phyloP scores from a whole-genome alignment of 495 filamentous ascomycete species.

The Daldinia concentrica region DNA sequence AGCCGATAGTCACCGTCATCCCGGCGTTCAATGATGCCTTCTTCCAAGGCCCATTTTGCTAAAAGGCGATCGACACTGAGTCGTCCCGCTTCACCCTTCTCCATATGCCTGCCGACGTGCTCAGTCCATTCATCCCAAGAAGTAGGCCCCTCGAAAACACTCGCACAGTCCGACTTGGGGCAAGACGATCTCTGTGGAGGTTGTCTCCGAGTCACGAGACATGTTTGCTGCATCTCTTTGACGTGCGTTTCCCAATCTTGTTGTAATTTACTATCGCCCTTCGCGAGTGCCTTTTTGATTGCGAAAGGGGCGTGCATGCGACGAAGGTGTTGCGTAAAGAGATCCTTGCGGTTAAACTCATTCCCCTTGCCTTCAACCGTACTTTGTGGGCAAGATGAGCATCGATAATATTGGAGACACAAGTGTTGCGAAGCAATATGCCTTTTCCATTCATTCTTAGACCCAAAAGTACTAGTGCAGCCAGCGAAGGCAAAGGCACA shows the following conservation, averaged over 20 bases:
- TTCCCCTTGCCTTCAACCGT: conserved; percentile 66
- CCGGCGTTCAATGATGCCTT: conserved; percentile 65
- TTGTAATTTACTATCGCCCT: conserved; percentile 62
- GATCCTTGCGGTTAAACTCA: conserved; percentile 88
- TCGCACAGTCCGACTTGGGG: conserved; percentile 71
- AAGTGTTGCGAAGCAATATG: conserved; percentile 92
- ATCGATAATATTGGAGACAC: conserved; percentile 84
- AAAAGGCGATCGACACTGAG: conserved; percentile 62
- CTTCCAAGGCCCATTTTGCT: conserved; percentile 64
- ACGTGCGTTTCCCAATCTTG: conserved; percentile 65
- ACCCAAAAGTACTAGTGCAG: conserved; percentile 85
- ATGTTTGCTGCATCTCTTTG: conserved; percentile 71
- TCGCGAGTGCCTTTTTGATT: conserved; percentile 59
- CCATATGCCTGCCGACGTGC: conserved; percentile 91
- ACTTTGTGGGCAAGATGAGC: conserved; percentile 74
- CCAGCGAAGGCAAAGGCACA: conserved; percentile 87
- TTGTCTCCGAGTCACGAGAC: conserved; percentile 71
- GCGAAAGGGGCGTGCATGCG: conserved; percentile 80
- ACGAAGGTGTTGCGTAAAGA: conserved; percentile 93
- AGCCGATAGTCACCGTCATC: conserved; percentile 62
- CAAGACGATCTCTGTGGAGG: conserved; percentile 76
- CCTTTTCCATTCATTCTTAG: conserved; percentile 97
- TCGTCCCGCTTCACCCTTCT: conserved; percentile 64
- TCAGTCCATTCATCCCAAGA: conserved; percentile 92
- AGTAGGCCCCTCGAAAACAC: conserved; percentile 71